Evolutionary conservation across 192 early-diverging fungal genomes (phyloP).

Genomic region (Borealophlyctis nickersoniae): DNA sequence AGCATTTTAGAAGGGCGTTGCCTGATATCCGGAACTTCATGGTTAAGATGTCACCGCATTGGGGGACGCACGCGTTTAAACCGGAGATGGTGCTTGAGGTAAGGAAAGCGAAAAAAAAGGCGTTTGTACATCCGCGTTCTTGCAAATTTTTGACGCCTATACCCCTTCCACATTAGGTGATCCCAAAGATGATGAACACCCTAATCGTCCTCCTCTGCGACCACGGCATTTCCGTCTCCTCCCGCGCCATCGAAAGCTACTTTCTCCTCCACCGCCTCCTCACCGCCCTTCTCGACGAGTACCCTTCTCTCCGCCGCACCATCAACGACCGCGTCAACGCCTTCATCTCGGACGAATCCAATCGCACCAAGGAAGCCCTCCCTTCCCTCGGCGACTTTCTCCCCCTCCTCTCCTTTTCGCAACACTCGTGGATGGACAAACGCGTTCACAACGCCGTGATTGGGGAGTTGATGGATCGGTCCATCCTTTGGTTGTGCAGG

Average conservation of each 20-base stretch:
- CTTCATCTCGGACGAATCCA: constrained; percentile 17
- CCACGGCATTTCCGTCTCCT: constrained; percentile 26
- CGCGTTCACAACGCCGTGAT: constrained; percentile 18
- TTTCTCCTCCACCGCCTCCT: constrained; percentile 35
- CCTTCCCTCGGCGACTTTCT: constrained; percentile 34
- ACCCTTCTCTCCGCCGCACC: constrained; percentile 19
- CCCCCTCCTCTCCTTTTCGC: constrained; percentile 26
- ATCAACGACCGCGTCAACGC: constrained; percentile 13
- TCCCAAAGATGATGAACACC: constrained; percentile 41
- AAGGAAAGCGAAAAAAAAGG: too few species aligned
- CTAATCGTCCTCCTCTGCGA: constrained; percentile 33
- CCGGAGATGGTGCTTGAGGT: constrained; percentile 28
- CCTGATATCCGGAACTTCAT: constrained; percentile 26
- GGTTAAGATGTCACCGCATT: constrained; percentile 20
- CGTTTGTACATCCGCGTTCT: too few species aligned
- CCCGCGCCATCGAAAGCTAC: constrained; percentile 25
- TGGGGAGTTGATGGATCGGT: constrained; percentile 17
- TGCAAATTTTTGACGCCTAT: too few species aligned
- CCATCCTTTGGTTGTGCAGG: constrained; percentile 26
- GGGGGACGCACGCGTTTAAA: constrained; percentile 18
- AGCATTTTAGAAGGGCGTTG: constrained; percentile 24
- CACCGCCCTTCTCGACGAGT: constrained; percentile 26
- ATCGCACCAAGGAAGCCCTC: constrained; percentile 18
- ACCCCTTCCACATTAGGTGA: too few species aligned
- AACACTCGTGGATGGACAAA: not conserved